These are phyloP conservation scores for Cicer pinnatifidum DNA, from an alignment of 306 rosid species.

Conservation along the genomic window DNA sequence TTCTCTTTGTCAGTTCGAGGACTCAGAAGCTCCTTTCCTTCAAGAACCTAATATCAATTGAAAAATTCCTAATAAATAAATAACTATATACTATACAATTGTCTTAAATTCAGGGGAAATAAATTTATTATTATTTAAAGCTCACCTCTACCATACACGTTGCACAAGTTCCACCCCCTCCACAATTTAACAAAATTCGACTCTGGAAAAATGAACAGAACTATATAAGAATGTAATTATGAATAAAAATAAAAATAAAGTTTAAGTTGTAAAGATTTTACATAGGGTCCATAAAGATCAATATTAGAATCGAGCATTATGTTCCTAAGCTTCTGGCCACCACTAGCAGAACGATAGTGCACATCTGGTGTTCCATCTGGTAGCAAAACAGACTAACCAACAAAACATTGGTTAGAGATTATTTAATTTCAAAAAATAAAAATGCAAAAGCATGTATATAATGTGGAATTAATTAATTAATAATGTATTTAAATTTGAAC, in stretches of 20 bases:
- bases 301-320: slow-evolving; percentile 79
- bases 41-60: slow-evolving; percentile 59
- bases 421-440: background rate
- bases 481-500: slow-evolving; percentile 34
- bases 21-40: slow-evolving; percentile 76
- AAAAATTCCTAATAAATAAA: background rate
- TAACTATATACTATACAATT: too few species aligned
- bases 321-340: slow-evolving; percentile 84
- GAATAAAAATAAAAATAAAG: background rate
- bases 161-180: slow-evolving; percentile 84
- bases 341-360: slow-evolving; percentile 69
- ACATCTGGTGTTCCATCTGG: slow-evolving; percentile 95
- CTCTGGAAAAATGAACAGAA: slow-evolving; percentile 51
- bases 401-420: slow-evolving; percentile 9
- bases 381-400: slow-evolving; percentile 72
- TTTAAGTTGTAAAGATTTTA: slow-evolving; percentile 42
- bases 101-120: too few species aligned
- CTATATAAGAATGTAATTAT: slow-evolving; percentile 23
- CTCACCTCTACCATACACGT: slow-evolving; percentile 96
- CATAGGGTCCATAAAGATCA: slow-evolving; percentile 89
- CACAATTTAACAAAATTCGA: slow-evolving; percentile 76
- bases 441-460: background rate
- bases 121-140: background rate
- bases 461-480: background rate
- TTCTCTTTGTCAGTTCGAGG: slow-evolving; percentile 86